phyloP scores from a whole-genome alignment of 2,329 filamentous ascomycete genomes.

The Bretziella fagacearum region DNA sequence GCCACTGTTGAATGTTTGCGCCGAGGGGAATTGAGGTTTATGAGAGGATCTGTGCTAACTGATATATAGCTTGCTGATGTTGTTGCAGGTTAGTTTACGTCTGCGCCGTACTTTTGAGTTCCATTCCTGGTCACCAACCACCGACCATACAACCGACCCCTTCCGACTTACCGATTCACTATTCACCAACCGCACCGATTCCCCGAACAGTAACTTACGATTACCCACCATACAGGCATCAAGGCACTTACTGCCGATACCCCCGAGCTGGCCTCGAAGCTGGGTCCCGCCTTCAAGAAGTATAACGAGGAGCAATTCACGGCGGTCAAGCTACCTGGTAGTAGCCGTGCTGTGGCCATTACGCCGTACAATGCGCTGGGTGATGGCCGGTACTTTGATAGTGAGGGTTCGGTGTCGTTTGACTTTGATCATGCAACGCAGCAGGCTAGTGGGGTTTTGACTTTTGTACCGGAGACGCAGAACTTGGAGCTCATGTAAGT shows the following conservation, averaged over 20 bases:
- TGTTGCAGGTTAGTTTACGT: conserved; percentile 12
- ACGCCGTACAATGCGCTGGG: conserved; percentile 74
- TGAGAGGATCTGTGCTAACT: conserved; percentile 5
- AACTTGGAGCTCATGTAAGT: conserved; percentile 66
- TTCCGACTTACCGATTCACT: background rate
- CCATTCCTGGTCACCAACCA: too few species aligned
- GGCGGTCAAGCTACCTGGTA: conserved; percentile 75
- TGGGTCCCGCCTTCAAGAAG: conserved; percentile 71
- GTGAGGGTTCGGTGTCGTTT: conserved; percentile 76
- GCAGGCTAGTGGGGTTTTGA: conserved; percentile 71
- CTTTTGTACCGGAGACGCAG: conserved; percentile 57
- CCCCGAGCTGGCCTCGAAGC: conserved; percentile 49
- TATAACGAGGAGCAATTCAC: conserved; percentile 94
- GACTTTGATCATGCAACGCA: conserved; percentile 67
- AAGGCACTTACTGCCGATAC: conserved; percentile 63
- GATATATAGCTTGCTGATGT: conserved; percentile 14
- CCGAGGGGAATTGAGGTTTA: background rate
- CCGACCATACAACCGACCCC: too few species aligned
- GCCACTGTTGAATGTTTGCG: background rate
- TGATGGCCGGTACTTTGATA: conserved; percentile 73
- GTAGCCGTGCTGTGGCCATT: conserved; percentile 55
- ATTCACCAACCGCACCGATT: background rate
- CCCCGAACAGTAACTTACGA: background rate
- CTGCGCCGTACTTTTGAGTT: background rate
- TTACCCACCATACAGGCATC: conserved; percentile 47